Base-by-base conservation (phyloP, 495 filamentous ascomycete genomes). In the Penicillium ucsense region DNA sequence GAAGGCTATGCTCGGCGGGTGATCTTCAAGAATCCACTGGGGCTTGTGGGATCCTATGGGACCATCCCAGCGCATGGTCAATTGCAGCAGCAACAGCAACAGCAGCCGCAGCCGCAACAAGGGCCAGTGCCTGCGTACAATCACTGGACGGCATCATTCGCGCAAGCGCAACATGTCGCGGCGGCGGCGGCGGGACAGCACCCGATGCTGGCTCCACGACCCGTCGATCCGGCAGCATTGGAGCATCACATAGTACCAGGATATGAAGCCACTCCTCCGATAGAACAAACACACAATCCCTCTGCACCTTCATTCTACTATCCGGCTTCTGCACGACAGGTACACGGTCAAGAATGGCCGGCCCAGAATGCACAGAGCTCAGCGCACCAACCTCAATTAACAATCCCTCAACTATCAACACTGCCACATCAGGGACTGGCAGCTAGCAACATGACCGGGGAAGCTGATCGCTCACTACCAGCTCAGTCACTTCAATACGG, bases 1-100 rank as follows among this genome's bases (percentile, higher is more conserved):
- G 90, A 97, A 66, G 92, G 92, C 35, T 98, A 98, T 70, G 94
- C 84, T 53, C 89, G 89, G 60, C 80, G 88, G 39, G 83, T 98
- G 33, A 74, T 95, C 36, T 96, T 98, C 76, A 96, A 94, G 64
- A 81, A 91, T 48, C 88, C 89, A 6, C 70, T 89, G 45, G 81
- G 83, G 3, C 68, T 80, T n/a, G 74, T 72, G 33, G 65, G 69
- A 29, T 57, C 64, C 31, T 66, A 67, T 54, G 59, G 61, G 38
- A 57, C 64, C 20, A 51, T 63, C 7, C 49, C 53, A 3, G 6
- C 12, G 4, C 55, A 52, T 3, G 51, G 55, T 43, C 62, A 64
- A 31, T 46, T 64, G 38, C 48, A 52, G 20, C 50, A 60, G 29
- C 42, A 50, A 4, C 48, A 54, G n/a, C n/a, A n/a, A n/a, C 20